Percentiles rank a stretch among this genome's conserved stretches.
Evolutionary conservation across 163 green algal species (phyloP).

Genomic region (Chlorella variabilis): DNA sequence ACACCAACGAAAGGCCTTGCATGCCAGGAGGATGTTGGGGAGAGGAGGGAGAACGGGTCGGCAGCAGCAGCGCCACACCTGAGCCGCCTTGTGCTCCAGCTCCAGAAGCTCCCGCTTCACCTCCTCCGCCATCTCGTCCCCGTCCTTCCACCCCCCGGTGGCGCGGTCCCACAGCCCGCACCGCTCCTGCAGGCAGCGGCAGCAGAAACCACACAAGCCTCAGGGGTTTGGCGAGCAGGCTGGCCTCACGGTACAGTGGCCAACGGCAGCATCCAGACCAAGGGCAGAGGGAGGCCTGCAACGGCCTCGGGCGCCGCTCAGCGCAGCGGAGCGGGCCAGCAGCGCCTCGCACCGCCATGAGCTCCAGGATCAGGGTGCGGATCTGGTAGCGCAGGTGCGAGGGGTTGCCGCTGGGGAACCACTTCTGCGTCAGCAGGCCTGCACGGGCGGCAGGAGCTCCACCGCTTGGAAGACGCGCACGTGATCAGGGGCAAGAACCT

Average conservation of each 20-base stretch:
- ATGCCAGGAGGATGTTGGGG: too few species aligned
- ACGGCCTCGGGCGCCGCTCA: too few species aligned
- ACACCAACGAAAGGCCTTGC: too few species aligned
- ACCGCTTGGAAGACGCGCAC: too few species aligned
- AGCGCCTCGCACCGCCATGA: constrained; percentile 35
- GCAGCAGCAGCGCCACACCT: neutral
- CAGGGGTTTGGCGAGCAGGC: neutral
- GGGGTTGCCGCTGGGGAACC: constrained; percentile 68
- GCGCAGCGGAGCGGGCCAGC: too few species aligned
- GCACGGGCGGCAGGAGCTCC: neutral
- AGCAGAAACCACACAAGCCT: too few species aligned
- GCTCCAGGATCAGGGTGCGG: constrained; percentile 46
- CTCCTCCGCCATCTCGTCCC: neutral
- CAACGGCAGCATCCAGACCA: too few species aligned
- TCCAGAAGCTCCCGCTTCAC: neutral
- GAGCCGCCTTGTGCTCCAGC: neutral
- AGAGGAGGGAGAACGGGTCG: too few species aligned
- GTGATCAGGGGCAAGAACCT: too few species aligned
- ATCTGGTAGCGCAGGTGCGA: constrained; percentile 60
- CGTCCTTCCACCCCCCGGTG: neutral
- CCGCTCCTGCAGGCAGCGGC: constrained; percentile 2
- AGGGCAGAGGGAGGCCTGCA: too few species aligned
- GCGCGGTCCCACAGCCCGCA: neutral
- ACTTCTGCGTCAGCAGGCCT: constrained; percentile 60
- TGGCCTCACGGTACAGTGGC: too few species aligned